These are phyloP conservation scores for Hymenoscyphus fructigenus DNA, from an alignment of 2,329 filamentous ascomycete species.

Conservation along the genomic window DNA sequence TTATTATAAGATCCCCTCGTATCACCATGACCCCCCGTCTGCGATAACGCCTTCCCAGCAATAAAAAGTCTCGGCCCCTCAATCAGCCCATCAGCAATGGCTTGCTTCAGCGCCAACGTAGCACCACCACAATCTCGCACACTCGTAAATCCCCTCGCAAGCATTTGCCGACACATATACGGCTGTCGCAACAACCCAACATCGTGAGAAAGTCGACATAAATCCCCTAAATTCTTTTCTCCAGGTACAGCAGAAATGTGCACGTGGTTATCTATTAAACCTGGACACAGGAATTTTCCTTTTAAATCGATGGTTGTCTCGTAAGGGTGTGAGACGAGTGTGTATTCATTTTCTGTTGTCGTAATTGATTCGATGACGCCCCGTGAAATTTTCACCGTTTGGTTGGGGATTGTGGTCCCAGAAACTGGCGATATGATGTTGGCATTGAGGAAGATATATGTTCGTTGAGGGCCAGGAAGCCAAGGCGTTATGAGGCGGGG, in stretches of 20 bases:
- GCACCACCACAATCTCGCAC: slow-evolving; percentile 59
- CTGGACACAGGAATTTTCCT: slow-evolving; percentile 48
- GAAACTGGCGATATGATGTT: slow-evolving; percentile 43
- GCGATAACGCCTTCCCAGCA: slow-evolving; percentile 51
- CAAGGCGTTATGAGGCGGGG: slow-evolving; percentile 6
- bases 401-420: slow-evolving; percentile 35
- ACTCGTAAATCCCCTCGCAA: slow-evolving; percentile 56
- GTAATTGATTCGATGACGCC: slow-evolving; percentile 35
- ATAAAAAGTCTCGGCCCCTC: slow-evolving; percentile 56
- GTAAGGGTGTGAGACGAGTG: not conserved
- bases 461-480: slow-evolving; percentile 3
- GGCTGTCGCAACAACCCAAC: slow-evolving; percentile 41
- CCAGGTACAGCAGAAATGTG: slow-evolving; percentile 46
- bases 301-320: slow-evolving; percentile 36
- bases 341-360: not conserved
- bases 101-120: slow-evolving; percentile 53
- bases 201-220: not conserved
- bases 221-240: slow-evolving; percentile 30
- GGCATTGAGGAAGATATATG: slow-evolving; percentile 41
- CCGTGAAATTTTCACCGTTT: slow-evolving; percentile 37
- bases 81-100: slow-evolving; percentile 53
- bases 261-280: slow-evolving; percentile 52
- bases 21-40: slow-evolving; percentile 59
- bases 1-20: slow-evolving; percentile 42
- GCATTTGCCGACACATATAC: slow-evolving; percentile 48